Evolutionary conservation across 2,329 filamentous ascomycete genomes (phyloP).

Genomic region (Sclerotinia nivalis): DNA sequence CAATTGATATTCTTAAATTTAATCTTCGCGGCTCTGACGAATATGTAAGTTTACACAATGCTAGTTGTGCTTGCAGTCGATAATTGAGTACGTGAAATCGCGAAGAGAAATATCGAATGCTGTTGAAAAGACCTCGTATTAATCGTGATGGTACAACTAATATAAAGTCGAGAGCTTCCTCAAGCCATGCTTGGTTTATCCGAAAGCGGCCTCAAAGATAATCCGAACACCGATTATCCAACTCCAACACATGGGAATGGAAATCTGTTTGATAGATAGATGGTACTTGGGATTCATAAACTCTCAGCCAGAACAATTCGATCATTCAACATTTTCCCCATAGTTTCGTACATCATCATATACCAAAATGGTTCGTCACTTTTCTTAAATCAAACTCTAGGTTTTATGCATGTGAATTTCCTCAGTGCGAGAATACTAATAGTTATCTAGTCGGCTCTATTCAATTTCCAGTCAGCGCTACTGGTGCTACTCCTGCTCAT

Average conservation of each 20-base stretch:
- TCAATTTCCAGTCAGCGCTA: conserved; percentile 97
- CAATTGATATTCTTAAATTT: not conserved
- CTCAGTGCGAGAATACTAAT: conserved; percentile 2
- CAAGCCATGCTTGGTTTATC: not conserved
- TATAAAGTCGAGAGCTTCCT: not conserved
- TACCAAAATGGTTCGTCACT: conserved; percentile 12
- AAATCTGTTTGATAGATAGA: conserved; percentile 19
- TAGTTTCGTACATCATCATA: not conserved
- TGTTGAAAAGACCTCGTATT: not conserved
- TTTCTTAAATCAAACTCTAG: not conserved
- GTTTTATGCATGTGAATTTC: no score
- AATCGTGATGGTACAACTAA: not conserved
- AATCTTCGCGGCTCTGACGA: not conserved
- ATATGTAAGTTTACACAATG: not conserved
- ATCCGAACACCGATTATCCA: conserved; percentile 5
- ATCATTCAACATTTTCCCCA: no score
- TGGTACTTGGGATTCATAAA: not conserved
- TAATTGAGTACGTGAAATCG: no score
- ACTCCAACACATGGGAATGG: conserved; percentile 18
- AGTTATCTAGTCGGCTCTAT: conserved; percentile 77
- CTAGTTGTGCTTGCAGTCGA: not conserved
- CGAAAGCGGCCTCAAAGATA: not conserved
- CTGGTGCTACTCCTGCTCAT: conserved; percentile 93
- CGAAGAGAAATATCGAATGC: not conserved
- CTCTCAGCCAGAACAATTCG: not conserved